A percentile compares a stretch with the other conserved stretches of the same genome.
Conservation (phyloP, 139 green algal genomes). For the Chlamydomonas applanata region DNA sequence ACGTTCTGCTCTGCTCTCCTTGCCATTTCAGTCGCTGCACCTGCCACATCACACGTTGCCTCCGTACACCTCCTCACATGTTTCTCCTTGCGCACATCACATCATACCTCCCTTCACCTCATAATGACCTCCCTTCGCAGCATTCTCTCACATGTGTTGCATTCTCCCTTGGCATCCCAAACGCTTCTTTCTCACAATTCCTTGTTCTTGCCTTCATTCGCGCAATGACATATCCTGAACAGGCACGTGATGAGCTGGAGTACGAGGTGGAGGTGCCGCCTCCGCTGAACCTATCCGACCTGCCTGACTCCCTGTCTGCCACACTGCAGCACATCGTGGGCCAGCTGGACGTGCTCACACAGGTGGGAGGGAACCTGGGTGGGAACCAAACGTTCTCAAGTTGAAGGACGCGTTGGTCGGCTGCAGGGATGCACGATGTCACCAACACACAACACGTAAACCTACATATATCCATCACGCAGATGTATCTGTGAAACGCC, state of each 20-base stretch:
- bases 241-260: constrained; percentile 18
- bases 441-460: not conserved
- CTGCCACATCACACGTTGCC: too few relatives aligned
- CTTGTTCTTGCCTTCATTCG: not conserved
- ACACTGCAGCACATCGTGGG: constrained; percentile 64
- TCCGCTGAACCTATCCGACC: constrained; percentile 51
- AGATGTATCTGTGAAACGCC: too few relatives aligned
- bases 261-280: constrained; percentile 50
- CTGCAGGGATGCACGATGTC: not conserved
- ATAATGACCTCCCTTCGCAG: too few relatives aligned
- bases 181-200: not conserved
- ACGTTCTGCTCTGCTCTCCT: too few relatives aligned
- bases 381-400: not conserved
- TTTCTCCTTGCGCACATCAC: too few relatives aligned
- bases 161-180: too few relatives aligned
- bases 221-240: not conserved
- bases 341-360: constrained; percentile 78
- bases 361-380: constrained; percentile 14
- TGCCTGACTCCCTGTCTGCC: constrained; percentile 57
- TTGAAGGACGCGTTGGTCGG: not conserved
- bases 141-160: too few relatives aligned
- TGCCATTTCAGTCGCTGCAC: too few relatives aligned
- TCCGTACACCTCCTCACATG: too few relatives aligned
- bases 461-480: too few relatives aligned
- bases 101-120: too few relatives aligned